A percentile compares a stretch with the other conserved stretches of the same genome.
phyloP scores from a whole-genome alignment of 2,329 filamentous ascomycete genomes.

The Kalaharituber pfeilii region DNA sequence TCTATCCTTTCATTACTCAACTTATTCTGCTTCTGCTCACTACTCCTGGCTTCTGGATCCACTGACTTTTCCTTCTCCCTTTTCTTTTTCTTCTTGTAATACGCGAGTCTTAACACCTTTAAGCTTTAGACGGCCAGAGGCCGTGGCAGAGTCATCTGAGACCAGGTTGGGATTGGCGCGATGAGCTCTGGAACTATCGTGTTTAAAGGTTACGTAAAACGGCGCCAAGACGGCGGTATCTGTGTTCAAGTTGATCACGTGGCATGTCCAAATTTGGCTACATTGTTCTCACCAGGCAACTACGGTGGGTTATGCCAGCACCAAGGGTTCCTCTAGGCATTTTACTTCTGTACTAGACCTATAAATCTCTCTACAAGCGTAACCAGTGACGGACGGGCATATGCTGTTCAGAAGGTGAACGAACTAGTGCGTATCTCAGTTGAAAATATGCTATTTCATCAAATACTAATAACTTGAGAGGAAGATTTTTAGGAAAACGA shows the following conservation, averaged over 20 bases:
- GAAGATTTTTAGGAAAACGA: constrained; percentile 10
- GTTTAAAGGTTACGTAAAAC: no score
- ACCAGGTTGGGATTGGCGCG: constrained; percentile 36
- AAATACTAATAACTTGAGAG: constrained; percentile 3
- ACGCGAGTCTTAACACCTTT: constrained; percentile 39
- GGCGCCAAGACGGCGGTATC: no score
- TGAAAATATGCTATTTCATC: not conserved
- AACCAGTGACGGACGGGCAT: constrained; percentile 69
- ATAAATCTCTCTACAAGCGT: constrained; percentile 96
- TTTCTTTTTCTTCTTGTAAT: constrained; percentile 36
- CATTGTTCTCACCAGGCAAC: no score
- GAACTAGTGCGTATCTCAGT: constrained; percentile 5
- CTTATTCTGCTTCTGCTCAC: not conserved
- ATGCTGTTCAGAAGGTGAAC: constrained; percentile 61
- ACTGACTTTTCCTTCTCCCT: constrained; percentile 32
- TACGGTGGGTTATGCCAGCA: no score
- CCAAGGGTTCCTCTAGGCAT: no score
- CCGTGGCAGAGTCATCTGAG: constrained; percentile 53
- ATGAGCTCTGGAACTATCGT: not conserved
- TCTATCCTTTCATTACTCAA: not conserved
- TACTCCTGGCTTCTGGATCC: constrained; percentile 21
- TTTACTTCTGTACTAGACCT: no score
- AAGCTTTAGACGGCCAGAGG: constrained; percentile 63
- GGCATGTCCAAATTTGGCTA: no score
- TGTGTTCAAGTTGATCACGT: no score